Evolutionary conservation across 1,284 basidiomycete genomes (phyloP).

Genomic region (Malassezia vespertilionis): DNA sequence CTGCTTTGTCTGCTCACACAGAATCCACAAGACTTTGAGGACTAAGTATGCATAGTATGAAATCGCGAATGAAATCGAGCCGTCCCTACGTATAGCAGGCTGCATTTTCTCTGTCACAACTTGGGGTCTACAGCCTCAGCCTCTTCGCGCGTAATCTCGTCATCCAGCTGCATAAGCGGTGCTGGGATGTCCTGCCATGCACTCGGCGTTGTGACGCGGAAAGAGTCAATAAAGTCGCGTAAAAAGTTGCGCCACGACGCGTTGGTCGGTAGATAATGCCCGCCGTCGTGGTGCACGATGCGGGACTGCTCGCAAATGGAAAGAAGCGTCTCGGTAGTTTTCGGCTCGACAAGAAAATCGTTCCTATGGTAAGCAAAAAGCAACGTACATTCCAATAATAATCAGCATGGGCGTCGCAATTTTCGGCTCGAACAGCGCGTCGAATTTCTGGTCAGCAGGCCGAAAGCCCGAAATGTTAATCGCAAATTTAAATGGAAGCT

Average conservation of each 20-base stretch:
- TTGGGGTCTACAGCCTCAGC: no score
- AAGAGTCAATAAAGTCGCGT: slow-evolving; percentile 31
- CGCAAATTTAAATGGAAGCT: slow-evolving; percentile 31
- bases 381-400: no score
- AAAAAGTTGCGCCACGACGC: slow-evolving; percentile 45
- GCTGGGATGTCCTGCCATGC: slow-evolving; percentile 5
- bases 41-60: slow-evolving; percentile 5
- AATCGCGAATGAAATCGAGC: no score
- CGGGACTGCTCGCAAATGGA: slow-evolving; percentile 28
- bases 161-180: not conserved
- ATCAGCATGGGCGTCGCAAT: slow-evolving; percentile 37
- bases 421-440: slow-evolving; percentile 27
- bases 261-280: slow-evolving; percentile 39
- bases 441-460: slow-evolving; percentile 24
- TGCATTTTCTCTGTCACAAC: not conserved
- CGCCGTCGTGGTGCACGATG: slow-evolving; percentile 43
- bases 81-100: no score
- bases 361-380: slow-evolving; percentile 26
- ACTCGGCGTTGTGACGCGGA: slow-evolving; percentile 4
- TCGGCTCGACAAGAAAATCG: slow-evolving; percentile 8
- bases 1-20: slow-evolving; percentile 1
- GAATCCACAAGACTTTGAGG: slow-evolving; percentile 20
- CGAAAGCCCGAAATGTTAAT: slow-evolving; percentile 41
- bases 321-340: slow-evolving; percentile 32
- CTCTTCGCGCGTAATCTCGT: no score